Evolutionary conservation across 345 rosid genomes (phyloP).

Genomic region (Zanthoxylum bungeanum): DNA sequence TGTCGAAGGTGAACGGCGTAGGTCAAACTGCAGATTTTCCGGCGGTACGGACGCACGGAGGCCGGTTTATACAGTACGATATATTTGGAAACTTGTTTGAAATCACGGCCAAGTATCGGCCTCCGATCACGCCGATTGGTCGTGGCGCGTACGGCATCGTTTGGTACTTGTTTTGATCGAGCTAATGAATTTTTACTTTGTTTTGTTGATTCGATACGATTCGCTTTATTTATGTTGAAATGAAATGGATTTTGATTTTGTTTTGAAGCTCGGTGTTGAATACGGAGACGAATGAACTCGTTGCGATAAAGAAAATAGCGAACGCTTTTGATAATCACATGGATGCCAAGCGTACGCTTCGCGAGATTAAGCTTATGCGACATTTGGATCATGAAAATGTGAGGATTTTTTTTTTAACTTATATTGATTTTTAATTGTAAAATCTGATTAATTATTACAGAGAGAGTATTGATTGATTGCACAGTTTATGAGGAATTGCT

Average conservation of each 20-base stretch:
- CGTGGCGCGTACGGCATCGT: slow-evolving; percentile 99
- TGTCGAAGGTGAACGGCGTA: slow-evolving; percentile 28
- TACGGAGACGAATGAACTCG: slow-evolving; percentile 86
- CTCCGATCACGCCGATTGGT: slow-evolving; percentile 93
- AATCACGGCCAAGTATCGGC: slow-evolving; percentile 78
- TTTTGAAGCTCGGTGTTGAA: slow-evolving; percentile 78
- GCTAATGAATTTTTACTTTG: neutral
- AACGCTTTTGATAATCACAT: slow-evolving; percentile 91
- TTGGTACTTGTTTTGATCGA: slow-evolving; percentile 47
- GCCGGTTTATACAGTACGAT: slow-evolving; percentile 61
- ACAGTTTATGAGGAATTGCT: neutral
- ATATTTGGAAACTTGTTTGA: slow-evolving; percentile 84
- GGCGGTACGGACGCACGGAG: slow-evolving; percentile 66
- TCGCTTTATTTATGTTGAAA: neutral
- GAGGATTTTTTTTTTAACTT: slow-evolving; percentile 7
- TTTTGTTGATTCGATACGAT: neutral
- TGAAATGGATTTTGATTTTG: neutral
- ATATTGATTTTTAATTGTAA: neutral
- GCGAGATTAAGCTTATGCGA: slow-evolving; percentile 92
- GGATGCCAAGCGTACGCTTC: slow-evolving; percentile 99
- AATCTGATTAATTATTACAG: neutral
- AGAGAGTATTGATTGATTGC: neutral
- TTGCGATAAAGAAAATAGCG: slow-evolving; percentile 97
- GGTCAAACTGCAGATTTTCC: slow-evolving; percentile 68
- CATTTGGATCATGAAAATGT: slow-evolving; percentile 99